Base-by-base conservation (phyloP, 2,329 filamentous ascomycete genomes). In the Chaetomiaceae sp. region DNA sequence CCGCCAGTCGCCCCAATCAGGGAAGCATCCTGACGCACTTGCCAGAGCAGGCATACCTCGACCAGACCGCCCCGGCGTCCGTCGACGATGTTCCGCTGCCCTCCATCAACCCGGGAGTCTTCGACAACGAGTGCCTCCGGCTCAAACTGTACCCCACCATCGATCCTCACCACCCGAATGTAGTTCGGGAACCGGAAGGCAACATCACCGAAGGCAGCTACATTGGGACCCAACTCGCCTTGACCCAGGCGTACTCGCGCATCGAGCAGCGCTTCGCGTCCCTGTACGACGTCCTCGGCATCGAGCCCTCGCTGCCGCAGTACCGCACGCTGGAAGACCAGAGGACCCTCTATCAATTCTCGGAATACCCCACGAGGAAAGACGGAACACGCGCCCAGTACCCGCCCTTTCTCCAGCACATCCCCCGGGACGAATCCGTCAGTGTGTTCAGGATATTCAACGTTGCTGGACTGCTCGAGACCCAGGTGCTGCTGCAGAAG, bases 181-280 rank as follows among this genome's bases (percentile, higher is more conserved):
- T 55, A 2, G 58, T 63, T n/a, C 51, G 57, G 14, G 57, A 59
- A 15, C 66, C 59, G 1, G 60, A 63, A 23, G 68, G 65, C 3
- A 64, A 67, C 39, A 66, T 71, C 9, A 39, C 40, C 2, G 55
- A 67, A 42, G 68, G 67, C 1, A 68, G 66, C 2, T 70, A 70
- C 47, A 51, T 62, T 6, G 68, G 68, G 6, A 69, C 68, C 0
- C 68, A 70, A 37, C 63, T 69, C 14, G 67, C 67, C 8, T 23
- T 71, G 22, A 69, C 67, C 0, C 65, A 71, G n/a, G 61, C 66
- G 0, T 70, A 70, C 47, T 59, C 62, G 11, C 62, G 65, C 14
- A 69, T 70, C 46, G 68, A 70, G 60, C 65, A 66, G 40, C 68
- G 69, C 12, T 70, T 65, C 39, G 60, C 65, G 23, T 68, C 69